Conservation (phyloP, 495 filamentous ascomycete genomes). For the Xylaria intraflava region DNA sequence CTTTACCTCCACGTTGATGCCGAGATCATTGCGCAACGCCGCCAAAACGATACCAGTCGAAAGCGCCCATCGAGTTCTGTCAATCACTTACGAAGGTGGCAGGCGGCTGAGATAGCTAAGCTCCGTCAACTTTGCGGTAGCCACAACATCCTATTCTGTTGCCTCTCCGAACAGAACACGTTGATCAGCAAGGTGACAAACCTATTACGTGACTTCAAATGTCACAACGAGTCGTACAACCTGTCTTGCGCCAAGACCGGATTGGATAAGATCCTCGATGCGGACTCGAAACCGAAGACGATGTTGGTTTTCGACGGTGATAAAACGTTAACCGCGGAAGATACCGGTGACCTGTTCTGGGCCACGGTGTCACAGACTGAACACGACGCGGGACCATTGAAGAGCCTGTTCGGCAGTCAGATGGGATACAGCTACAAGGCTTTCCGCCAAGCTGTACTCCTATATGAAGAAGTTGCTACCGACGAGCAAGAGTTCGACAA, state of each 20-base stretch:
- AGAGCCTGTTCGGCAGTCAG: slow-evolving; percentile 42
- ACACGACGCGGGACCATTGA: slow-evolving; percentile 28
- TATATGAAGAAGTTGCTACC: slow-evolving; percentile 46
- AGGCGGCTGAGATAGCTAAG: slow-evolving; percentile 41
- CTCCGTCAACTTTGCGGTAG: slow-evolving; percentile 44
- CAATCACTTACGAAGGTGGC: slow-evolving; percentile 46
- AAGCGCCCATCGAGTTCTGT: slow-evolving; percentile 31
- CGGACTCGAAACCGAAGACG: slow-evolving; percentile 21
- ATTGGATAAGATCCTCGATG: slow-evolving; percentile 34
- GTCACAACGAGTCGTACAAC: slow-evolving; percentile 40
- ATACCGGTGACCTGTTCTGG: slow-evolving; percentile 54
- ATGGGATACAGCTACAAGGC: slow-evolving; percentile 50
- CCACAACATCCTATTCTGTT: slow-evolving; percentile 44
- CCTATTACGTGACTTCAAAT: slow-evolving; percentile 35
- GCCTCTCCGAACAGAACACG: slow-evolving; percentile 15
- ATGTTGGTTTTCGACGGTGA: slow-evolving; percentile 55
- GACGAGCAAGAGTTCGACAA: slow-evolving; percentile 42
- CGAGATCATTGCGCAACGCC: slow-evolving; percentile 31
- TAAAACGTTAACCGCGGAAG: slow-evolving; percentile 47
- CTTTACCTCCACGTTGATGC: slow-evolving; percentile 49
- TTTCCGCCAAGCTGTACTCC: slow-evolving; percentile 50
- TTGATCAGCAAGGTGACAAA: slow-evolving; percentile 16
- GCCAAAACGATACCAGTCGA: slow-evolving; percentile 33
- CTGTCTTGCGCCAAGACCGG: slow-evolving; percentile 24
- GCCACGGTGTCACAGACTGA: slow-evolving; percentile 17